Percentiles rank a stretch among this genome's conserved stretches.
Evolutionary conservation across 2,329 filamentous ascomycete genomes (phyloP).

Genomic region (Fusarium phyllophilum): DNA sequence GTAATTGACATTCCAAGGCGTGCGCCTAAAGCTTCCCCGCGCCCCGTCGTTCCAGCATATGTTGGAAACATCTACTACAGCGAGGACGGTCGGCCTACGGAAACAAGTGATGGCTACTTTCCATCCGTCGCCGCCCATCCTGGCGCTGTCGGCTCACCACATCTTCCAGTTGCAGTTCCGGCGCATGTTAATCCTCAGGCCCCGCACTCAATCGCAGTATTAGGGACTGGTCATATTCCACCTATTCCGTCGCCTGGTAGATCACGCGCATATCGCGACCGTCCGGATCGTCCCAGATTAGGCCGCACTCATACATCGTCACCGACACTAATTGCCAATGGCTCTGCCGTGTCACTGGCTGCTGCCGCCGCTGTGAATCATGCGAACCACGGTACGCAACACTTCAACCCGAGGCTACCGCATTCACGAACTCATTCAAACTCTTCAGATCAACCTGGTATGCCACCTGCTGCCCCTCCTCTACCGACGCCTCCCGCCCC

Average conservation of each 20-base stretch:
- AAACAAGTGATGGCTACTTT: slow-evolving; percentile 84
- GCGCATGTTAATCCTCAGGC: slow-evolving; percentile 49
- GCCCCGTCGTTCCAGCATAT: slow-evolving; percentile 52
- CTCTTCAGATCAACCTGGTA: slow-evolving; percentile 63
- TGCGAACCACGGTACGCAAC: slow-evolving; percentile 50
- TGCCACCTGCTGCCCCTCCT: slow-evolving; percentile 61
- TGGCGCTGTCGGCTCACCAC: slow-evolving; percentile 54
- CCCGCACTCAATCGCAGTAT: slow-evolving; percentile 78
- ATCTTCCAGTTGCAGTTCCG: slow-evolving; percentile 54
- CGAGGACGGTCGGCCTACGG: slow-evolving; percentile 73
- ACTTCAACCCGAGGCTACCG: slow-evolving; percentile 52
- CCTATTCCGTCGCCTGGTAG: slow-evolving; percentile 83
- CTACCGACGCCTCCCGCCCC: slow-evolving; percentile 64
- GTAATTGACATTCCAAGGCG: slow-evolving; percentile 87
- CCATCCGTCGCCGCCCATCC: slow-evolving; percentile 66
- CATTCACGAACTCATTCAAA: slow-evolving; percentile 68
- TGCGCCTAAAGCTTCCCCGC: slow-evolving; percentile 80
- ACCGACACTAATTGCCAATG: slow-evolving; percentile 72
- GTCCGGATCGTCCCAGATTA: slow-evolving; percentile 69
- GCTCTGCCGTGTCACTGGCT: slow-evolving; percentile 50
- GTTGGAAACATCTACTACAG: slow-evolving; percentile 61
- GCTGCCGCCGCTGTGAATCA: slow-evolving; percentile 48
- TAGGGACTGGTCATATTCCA: slow-evolving; percentile 83
- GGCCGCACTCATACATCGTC: slow-evolving; percentile 82
- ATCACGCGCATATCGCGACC: slow-evolving; percentile 64